Evolutionary conservation across 75 land plant genomes (phyloP).

Genomic region (Sequoia sempervirens): DNA sequence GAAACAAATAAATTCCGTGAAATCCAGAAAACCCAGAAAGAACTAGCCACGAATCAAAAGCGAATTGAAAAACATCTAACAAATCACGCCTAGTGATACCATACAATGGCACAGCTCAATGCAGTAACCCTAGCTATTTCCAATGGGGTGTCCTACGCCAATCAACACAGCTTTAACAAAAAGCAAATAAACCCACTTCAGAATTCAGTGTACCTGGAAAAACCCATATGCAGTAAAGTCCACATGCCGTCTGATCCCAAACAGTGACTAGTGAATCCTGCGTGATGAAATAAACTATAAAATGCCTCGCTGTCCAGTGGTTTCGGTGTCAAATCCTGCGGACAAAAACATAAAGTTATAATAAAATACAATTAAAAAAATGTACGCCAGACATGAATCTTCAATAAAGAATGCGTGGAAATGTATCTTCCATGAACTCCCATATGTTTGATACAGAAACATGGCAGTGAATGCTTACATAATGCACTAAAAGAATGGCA

Average conservation of each 20-base stretch:
- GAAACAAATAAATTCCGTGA: neutral
- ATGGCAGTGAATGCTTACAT: neutral
- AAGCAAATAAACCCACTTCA: neutral
- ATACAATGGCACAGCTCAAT: neutral
- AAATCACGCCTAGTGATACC: neutral
- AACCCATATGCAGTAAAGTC: neutral
- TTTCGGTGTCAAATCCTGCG: neutral
- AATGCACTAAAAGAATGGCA: neutral
- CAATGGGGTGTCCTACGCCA: neutral
- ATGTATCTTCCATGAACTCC: neutral
- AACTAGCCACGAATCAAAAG: neutral
- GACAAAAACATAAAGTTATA: neutral
- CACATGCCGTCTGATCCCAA: neutral
- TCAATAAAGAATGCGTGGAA: neutral
- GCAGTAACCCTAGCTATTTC: neutral
- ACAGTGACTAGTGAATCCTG: neutral
- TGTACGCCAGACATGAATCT: neutral
- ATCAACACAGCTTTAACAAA: neutral
- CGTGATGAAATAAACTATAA: neutral
- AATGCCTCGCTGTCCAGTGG: slow-evolving; percentile 2
- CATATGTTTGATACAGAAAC: neutral
- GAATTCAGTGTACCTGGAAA: neutral
- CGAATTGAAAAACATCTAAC: neutral
- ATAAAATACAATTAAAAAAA: neutral
- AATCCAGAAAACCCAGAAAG: neutral